Percentiles rank a stretch among this genome's conserved stretches.
Conservation (phyloP, 441 rosid species). For the Mallotus japonicus region DNA sequence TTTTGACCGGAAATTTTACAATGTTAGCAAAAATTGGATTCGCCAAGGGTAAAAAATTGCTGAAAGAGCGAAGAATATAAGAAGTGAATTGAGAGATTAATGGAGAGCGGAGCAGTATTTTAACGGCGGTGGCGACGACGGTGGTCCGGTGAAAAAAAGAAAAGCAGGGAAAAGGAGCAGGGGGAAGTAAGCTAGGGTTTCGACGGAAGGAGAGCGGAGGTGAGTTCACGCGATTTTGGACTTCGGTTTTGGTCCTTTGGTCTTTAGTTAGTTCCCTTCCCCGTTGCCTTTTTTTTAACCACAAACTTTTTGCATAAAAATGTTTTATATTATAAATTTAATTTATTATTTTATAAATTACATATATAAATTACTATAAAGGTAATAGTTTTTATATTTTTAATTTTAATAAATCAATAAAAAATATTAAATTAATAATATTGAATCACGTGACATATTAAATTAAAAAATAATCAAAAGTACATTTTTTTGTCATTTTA, state of each 20-base stretch:
- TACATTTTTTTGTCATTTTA: too few relatives aligned
- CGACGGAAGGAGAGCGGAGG: neutral
- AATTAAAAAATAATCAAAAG: too few relatives aligned
- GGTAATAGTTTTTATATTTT: too few relatives aligned
- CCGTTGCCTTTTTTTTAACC: neutral
- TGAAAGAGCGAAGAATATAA: neutral
- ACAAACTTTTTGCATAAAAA: too few relatives aligned
- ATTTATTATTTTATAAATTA: too few relatives aligned
- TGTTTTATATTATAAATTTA: too few relatives aligned
- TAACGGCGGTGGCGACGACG: neutral
- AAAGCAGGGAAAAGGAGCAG: too few relatives aligned
- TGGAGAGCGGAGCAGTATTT: neutral
- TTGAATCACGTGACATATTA: too few relatives aligned
- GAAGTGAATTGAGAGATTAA: constrained; percentile 10
- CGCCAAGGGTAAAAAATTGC: neutral
- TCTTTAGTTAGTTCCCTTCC: neutral
- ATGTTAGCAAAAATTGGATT: too few relatives aligned
- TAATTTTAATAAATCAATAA: too few relatives aligned
- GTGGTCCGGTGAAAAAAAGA: neutral
- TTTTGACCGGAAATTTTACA: neutral
- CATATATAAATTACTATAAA: too few relatives aligned
- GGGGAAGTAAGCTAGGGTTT: constrained; percentile 14
- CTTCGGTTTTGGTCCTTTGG: neutral
- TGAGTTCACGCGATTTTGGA: neutral
- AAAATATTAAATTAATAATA: too few relatives aligned